Base-by-base conservation (phyloP, 2,329 filamentous ascomycete genomes). In the Cyanodermella asteris region DNA sequence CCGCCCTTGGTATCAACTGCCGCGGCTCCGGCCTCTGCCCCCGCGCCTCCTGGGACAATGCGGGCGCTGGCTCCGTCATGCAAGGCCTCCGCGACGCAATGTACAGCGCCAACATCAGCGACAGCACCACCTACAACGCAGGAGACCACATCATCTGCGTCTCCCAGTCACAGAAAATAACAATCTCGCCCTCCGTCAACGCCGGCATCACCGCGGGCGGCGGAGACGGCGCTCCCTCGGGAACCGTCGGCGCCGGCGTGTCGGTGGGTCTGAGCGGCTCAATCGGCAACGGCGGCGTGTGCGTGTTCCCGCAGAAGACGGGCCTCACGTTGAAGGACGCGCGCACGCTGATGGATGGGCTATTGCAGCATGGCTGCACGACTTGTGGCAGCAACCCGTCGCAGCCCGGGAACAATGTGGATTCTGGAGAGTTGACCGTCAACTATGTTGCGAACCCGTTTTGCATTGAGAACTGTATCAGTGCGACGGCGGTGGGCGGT, bases 301-400 rank as follows among this genome's bases (percentile, higher is more conserved):
- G 18, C 25, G 18, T 26, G 5, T 26, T 23, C 19, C 18, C 25
- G 6, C 4, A 24, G 19, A 16, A 21, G 13, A 17, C 20, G 4
- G 10, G 13, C 7, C 13, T 28, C 11, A 17, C 20, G 15, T 16
- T 28, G 3, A 16, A n/a, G 13, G 19, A 24, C 15, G 19, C 23
- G 13, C 26, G n/a, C 13, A 22, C 20, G 18, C 21, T 28, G 26
- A 21, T 21, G 7, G 26, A 24, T 12, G 13, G 19, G 26, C 14
- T 28, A 12, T 18, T 28, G 16, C 21, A 20, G n/a, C 27, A 29
- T 23, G 27, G 25, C 4, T 29, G 27, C 15, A 15, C 22, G 7
- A 28, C 30, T 16, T 29, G 24, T 24, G 27, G 30, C 12, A 32
- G 28, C 13, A 20, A 27, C 13, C 30, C 30, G 11, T 17, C 28